Evolutionary conservation across 495 filamentous ascomycete species (phyloP), one percentile per base, ranked within the genome.

Genomic region (Achaetomiella virescens): DNA sequence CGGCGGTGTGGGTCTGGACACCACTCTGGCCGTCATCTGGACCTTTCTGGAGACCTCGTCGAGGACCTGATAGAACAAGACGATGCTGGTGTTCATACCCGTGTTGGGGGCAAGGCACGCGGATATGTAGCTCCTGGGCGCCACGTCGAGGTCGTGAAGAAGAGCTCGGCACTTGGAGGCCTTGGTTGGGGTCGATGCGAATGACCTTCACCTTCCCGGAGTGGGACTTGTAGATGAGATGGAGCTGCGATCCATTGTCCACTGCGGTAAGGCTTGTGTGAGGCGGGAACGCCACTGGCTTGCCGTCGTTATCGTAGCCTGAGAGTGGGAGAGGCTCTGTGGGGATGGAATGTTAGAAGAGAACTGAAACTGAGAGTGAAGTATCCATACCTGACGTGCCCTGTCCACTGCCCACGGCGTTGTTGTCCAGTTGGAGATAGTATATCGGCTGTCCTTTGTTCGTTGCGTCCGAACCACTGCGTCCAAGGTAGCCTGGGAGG

Each of bases 311-410:
- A 21, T 41, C 38, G 38, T 41, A 41, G n/a, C 38, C 38, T 41
- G 38, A 41, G n/a, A 41, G 38, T 9, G 38, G 38, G 38, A 41
- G 38, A 41, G 46, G 29, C 31, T 31, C 25, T 29, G 27, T 31
- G n/a, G 27, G 46, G 29, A 20, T 33, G n/a, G 29, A 49, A 49
- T 49, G 46, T 41, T 21, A 41, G 46, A 36, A 33, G 27, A 49
- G 5, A 35, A 21, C 17, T 33, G 46, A 21, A 46, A 15, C 22
- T 18, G 25, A 46, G 24, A 10, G 27, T 12, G 27, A 49, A 1
- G 17, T 41, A 20, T 41, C 17, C 38, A 41, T 41, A 41, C 38
- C 38, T 41, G 38, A 41, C 7, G 38, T 41, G 38, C 38, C 38
- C 38, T 41, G 38, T 41, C 38, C 38, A 41, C 38, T 41, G 12